phyloP scores from a whole-genome alignment of 805 yeast species.

The Nakazawaea ambrosiae region DNA sequence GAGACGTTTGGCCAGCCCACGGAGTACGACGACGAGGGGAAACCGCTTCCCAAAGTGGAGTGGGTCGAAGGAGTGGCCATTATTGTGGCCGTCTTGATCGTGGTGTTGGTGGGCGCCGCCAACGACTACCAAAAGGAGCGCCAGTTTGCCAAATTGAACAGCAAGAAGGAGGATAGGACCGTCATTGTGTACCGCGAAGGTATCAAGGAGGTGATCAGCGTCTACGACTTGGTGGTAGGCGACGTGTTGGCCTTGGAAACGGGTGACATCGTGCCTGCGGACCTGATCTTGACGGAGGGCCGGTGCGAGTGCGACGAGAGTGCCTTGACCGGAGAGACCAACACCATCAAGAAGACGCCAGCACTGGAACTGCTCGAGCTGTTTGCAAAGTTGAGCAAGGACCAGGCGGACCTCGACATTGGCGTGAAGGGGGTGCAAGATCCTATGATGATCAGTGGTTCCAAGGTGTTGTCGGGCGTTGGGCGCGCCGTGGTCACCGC shows the following conservation, averaged over 20 bases:
- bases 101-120: slow-evolving; percentile 88
- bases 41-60: slow-evolving; percentile 74
- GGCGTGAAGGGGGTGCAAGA: slow-evolving; percentile 48
- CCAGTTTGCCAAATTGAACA: slow-evolving; percentile 82
- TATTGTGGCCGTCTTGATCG: slow-evolving; percentile 83
- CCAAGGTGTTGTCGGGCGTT: slow-evolving; percentile 79
- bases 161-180: slow-evolving; percentile 79
- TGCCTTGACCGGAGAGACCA: slow-evolving; percentile 89
- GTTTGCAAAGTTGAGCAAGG: slow-evolving; percentile 15
- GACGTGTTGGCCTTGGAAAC: slow-evolving; percentile 80
- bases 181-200: slow-evolving; percentile 74
- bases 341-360: slow-evolving; percentile 65
- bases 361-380: slow-evolving; percentile 35
- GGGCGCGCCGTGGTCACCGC: slow-evolving; percentile 85
- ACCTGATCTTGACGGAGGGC: slow-evolving; percentile 68
- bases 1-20: slow-evolving; percentile 85
- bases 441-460: slow-evolving; percentile 85
- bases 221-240: slow-evolving; percentile 78
- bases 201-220: slow-evolving; percentile 56
- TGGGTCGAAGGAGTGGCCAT: slow-evolving; percentile 99
- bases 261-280: slow-evolving; percentile 93
- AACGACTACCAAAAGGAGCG: slow-evolving; percentile 95
- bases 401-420: slow-evolving; percentile 21
- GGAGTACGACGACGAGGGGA: slow-evolving; percentile 72
- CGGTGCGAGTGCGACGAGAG: slow-evolving; percentile 86